Conservation (phyloP, 768 basidiomycete species). For the Pisolithus orientalis region DNA sequence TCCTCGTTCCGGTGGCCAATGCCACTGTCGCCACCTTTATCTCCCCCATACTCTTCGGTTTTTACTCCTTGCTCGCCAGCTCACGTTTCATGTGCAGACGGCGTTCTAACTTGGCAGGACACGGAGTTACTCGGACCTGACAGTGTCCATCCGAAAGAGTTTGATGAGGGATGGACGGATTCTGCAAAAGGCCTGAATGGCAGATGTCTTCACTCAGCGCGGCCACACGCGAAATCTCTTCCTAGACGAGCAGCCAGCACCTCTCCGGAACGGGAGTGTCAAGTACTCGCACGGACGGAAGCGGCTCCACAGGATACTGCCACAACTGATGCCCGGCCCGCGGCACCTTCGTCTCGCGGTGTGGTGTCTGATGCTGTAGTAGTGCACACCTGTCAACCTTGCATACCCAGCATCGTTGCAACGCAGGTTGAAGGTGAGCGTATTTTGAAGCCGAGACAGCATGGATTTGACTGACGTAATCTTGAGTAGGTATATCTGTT, state of each 20-base stretch:
- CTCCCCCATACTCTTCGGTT: slow-evolving; percentile 5
- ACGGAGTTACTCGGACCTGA: slow-evolving; percentile 42
- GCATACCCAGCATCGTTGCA: slow-evolving; percentile 55
- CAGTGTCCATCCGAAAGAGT: slow-evolving; percentile 36
- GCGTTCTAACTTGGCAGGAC: slow-evolving; percentile 35
- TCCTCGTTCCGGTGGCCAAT: slow-evolving; percentile 10
- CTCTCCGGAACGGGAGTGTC: slow-evolving; percentile 2
- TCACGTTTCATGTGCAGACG: slow-evolving; percentile 8
- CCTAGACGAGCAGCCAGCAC: not conserved
- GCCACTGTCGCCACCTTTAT: slow-evolving; percentile 10
- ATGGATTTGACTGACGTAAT: slow-evolving; percentile 7
- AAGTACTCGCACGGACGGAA: slow-evolving; percentile 3
- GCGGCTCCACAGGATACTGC: not conserved
- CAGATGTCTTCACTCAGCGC: slow-evolving; percentile 6
- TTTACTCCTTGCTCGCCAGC: not conserved
- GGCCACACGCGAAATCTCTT: not conserved
- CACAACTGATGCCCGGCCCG: slow-evolving; percentile 1
- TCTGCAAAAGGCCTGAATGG: slow-evolving; percentile 9
- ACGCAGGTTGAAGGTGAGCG: slow-evolving; percentile 64
- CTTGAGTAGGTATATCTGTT: slow-evolving; percentile 56
- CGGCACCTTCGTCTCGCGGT: slow-evolving; percentile 1
- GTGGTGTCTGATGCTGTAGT: slow-evolving; percentile 35
- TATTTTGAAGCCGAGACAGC: not conserved
- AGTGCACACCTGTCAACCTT: slow-evolving; percentile 60
- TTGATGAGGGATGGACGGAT: slow-evolving; percentile 32